Evolutionary conservation across 306 rosid species (phyloP).

Genomic region (Amphicarpaea edgeworthii): DNA sequence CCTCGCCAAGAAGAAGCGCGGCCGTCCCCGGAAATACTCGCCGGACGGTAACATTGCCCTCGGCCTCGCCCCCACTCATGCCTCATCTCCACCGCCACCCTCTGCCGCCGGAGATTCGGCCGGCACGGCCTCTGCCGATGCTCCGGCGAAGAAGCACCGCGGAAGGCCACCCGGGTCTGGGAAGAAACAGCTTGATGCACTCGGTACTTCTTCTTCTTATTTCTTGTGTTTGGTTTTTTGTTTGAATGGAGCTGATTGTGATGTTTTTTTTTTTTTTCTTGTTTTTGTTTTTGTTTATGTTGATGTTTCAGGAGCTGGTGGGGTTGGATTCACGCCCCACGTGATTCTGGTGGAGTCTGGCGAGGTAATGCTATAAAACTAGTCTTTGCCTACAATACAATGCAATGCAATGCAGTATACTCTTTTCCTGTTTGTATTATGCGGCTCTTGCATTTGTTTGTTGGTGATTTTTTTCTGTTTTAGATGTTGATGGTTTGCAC

Average conservation of each 20-base stretch:
- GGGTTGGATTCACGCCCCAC: conserved; percentile 88
- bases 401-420: not conserved
- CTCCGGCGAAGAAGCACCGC: conserved; percentile 67
- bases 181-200: conserved; percentile 82
- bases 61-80: conserved; percentile 69
- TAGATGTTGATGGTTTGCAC: not conserved
- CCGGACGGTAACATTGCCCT: conserved; percentile 92
- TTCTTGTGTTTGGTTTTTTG: not conserved
- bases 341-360: conserved; percentile 80
- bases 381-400: not conserved
- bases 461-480: not conserved
- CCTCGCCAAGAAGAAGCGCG: conserved; percentile 83
- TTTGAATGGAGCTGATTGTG: conserved; percentile 33
- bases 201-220: conserved; percentile 57
- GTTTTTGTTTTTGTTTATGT: not conserved
- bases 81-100: conserved; percentile 58
- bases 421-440: conserved; percentile 16
- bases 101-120: conserved; percentile 36
- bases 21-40: conserved; percentile 90
- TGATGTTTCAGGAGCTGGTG: conserved; percentile 71
- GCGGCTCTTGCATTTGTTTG: conserved; percentile 20
- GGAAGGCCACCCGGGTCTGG: conserved; percentile 95
- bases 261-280: conserved; percentile 17
- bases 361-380: conserved; percentile 63
- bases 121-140: conserved; percentile 67